Evolutionary conservation across 768 basidiomycete species (phyloP).

Genomic region (Kwoniella europaea): DNA sequence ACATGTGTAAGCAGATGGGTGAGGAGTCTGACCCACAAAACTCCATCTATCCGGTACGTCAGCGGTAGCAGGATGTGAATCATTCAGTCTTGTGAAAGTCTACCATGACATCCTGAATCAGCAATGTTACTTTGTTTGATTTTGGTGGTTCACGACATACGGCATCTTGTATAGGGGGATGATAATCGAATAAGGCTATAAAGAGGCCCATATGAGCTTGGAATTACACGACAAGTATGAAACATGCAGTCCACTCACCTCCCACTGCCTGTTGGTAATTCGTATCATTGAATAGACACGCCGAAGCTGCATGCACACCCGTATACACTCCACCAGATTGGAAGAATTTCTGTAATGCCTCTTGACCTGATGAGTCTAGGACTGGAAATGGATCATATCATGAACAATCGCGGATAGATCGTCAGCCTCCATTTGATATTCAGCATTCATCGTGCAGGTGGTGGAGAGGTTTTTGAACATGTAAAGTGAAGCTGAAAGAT

Average conservation of each 20-base stretch:
- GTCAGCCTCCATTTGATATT: background rate
- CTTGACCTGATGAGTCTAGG: slow-evolving; percentile 66
- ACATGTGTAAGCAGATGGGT: background rate
- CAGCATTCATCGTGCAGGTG: too few relatives aligned
- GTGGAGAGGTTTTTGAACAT: background rate
- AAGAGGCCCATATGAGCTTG: background rate
- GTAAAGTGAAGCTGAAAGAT: background rate
- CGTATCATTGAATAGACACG: slow-evolving; percentile 66
- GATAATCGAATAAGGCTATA: slow-evolving; percentile 74
- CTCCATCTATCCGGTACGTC: slow-evolving; percentile 60
- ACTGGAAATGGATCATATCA: slow-evolving; percentile 59
- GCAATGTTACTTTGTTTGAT: background rate
- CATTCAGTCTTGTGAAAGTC: slow-evolving; percentile 67
- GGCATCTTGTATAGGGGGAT: slow-evolving; percentile 69
- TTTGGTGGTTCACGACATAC: slow-evolving; percentile 58
- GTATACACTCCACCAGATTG: slow-evolving; percentile 73
- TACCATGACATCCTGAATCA: slow-evolving; percentile 58
- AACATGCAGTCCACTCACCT: slow-evolving; percentile 29
- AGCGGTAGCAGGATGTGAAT: slow-evolving; percentile 68
- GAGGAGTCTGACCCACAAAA: slow-evolving; percentile 38
- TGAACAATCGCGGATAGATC: too few relatives aligned
- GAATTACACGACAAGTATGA: too few relatives aligned
- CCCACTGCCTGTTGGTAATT: slow-evolving; percentile 69
- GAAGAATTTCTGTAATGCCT: slow-evolving; percentile 70
- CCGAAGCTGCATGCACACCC: slow-evolving; percentile 71